These are phyloP conservation scores for Arachnomyces sp. DNA, from an alignment of 2,329 filamentous ascomycete genomes.

Conservation along the genomic window DNA sequence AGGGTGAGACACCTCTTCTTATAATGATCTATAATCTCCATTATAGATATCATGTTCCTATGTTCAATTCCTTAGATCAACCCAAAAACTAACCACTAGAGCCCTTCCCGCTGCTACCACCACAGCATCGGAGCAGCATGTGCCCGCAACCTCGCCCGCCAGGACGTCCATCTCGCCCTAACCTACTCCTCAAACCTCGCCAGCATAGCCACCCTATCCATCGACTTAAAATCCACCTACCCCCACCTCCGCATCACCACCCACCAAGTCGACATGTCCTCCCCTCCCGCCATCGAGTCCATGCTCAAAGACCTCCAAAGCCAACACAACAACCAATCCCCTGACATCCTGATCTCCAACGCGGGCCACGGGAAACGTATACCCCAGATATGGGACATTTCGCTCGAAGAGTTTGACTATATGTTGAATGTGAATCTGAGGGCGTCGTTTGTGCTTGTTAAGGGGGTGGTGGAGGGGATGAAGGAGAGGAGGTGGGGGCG, in stretches of 20 bases:
- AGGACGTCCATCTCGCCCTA: slow-evolving; percentile 49
- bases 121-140: slow-evolving; percentile 55
- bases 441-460: slow-evolving; percentile 54
- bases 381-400: slow-evolving; percentile 48
- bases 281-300: slow-evolving; percentile 43
- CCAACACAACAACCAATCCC: slow-evolving; percentile 43
- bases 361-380: slow-evolving; percentile 59
- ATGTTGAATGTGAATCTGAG: slow-evolving; percentile 55
- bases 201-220: slow-evolving; percentile 38
- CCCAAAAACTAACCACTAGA: too few relatives aligned
- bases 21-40: background rate
- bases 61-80: slow-evolving; percentile 1
- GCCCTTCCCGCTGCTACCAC: too few relatives aligned
- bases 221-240: slow-evolving; percentile 25
- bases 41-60: background rate
- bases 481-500: slow-evolving; percentile 52
- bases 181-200: slow-evolving; percentile 49
- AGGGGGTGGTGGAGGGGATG: slow-evolving; percentile 55
- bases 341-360: slow-evolving; percentile 59
- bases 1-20: slow-evolving; percentile 38
- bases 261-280: slow-evolving; percentile 52
- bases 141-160: slow-evolving; percentile 45
- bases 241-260: slow-evolving; percentile 39
- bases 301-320: slow-evolving; percentile 49
- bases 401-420: slow-evolving; percentile 56